Percentiles rank a stretch among this genome's conserved stretches.
Conservation (phyloP, 2,329 filamentous ascomycete species). For the Drechslerella stenobrocha region DNA sequence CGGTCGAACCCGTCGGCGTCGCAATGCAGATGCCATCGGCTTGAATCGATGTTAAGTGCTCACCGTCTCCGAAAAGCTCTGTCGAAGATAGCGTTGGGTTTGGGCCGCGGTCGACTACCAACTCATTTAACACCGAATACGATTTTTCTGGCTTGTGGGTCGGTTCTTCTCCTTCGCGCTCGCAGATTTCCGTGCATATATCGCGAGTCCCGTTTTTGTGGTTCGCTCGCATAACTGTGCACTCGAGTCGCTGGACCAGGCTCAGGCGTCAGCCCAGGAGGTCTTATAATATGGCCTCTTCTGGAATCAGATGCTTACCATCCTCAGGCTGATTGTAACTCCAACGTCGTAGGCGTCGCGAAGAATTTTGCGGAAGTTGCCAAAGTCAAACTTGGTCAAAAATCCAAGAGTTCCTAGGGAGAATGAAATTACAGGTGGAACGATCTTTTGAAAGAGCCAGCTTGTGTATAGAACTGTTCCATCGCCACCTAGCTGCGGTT, state of each 20-base stretch:
- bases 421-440: constrained; percentile 91
- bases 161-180: constrained; percentile 76
- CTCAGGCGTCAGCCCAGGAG: neutral
- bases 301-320: too few relatives aligned
- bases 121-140: constrained; percentile 90
- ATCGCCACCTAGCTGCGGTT: constrained; percentile 72
- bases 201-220: constrained; percentile 54
- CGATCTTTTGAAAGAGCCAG: constrained; percentile 94
- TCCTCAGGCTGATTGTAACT: constrained; percentile 80
- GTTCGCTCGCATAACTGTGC: constrained; percentile 52
- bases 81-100: constrained; percentile 92
- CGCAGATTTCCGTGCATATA: constrained; percentile 63
- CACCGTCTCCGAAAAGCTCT: constrained; percentile 91
- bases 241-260: constrained; percentile 31
- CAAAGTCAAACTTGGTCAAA: constrained; percentile 93
- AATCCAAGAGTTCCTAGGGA: constrained; percentile 90
- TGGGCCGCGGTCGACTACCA: constrained; percentile 92
- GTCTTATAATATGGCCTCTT: too few relatives aligned
- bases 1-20: constrained; percentile 90
- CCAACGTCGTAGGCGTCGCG: constrained; percentile 73
- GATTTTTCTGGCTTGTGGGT: constrained; percentile 84
- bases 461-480: constrained; percentile 96
- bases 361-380: constrained; percentile 70
- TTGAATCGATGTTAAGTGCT: constrained; percentile 90
- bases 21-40: constrained; percentile 93